A percentile compares a stretch with the other conserved stretches of the same genome.
phyloP scores from a whole-genome alignment of 768 basidiomycete species.

The Suillus luteus region DNA sequence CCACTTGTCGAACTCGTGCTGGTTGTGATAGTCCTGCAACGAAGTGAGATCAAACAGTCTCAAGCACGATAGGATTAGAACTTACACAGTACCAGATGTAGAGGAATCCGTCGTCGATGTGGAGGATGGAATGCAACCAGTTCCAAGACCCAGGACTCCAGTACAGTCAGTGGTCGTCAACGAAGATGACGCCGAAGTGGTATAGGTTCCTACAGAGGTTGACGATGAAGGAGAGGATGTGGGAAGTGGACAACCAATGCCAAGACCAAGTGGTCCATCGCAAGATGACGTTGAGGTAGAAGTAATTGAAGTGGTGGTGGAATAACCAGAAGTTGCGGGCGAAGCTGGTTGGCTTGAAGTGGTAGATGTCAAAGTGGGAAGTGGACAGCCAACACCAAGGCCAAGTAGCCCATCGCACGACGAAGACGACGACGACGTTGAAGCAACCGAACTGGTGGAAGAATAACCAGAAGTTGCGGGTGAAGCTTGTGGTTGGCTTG shows the following conservation, averaged over 20 bases:
- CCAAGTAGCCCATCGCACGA: conserved; percentile 15
- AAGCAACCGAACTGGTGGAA: conserved; percentile 6
- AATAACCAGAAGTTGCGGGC: conserved; percentile 6
- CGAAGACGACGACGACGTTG: background rate
- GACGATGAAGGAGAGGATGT: conserved; percentile 14
- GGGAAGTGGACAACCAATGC: conserved; percentile 13
- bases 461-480: conserved; percentile 5
- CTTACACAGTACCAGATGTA: background rate
- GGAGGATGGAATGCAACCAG: conserved; percentile 10
- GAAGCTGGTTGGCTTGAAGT: conserved; percentile 10
- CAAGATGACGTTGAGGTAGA: conserved; percentile 16
- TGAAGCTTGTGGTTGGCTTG: background rate
- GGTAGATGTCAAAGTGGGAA: conserved; percentile 6
- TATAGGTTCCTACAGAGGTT: conserved; percentile 7
- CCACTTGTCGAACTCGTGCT: background rate
- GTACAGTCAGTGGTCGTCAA: conserved; percentile 9
- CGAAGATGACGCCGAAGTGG: background rate
- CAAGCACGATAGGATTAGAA: background rate
- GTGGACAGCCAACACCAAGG: conserved; percentile 18
- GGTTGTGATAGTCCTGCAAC: background rate
- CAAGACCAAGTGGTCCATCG: conserved; percentile 15
- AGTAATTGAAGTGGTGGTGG: background rate
- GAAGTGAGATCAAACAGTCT: background rate
- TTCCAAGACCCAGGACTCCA: conserved; percentile 15
- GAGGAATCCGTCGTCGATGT: background rate